These are phyloP conservation scores for Senna siamea DNA, from an alignment of 306 rosid genomes.

Conservation along the genomic window DNA sequence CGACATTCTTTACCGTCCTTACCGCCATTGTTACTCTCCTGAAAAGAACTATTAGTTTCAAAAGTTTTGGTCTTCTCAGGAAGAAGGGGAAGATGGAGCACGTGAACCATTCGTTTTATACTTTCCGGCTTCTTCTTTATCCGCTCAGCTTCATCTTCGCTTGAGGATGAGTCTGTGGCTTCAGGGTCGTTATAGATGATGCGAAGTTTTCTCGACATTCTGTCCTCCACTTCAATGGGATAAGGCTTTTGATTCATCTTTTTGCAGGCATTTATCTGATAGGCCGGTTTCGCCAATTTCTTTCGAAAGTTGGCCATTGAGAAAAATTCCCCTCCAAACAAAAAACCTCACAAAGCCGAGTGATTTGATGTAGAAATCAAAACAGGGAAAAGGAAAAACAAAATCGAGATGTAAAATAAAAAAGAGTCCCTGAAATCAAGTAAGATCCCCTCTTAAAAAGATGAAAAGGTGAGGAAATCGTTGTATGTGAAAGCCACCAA, in stretches of 20 bases:
- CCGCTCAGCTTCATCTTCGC: constrained; percentile 60
- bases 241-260: constrained; percentile 33
- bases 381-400: background rate
- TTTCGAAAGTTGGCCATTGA: constrained; percentile 44
- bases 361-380: background rate
- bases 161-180: constrained; percentile 76
- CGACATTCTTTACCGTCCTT: background rate
- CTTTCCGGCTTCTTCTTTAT: background rate
- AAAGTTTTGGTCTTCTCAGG: background rate
- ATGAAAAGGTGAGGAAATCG: constrained; percentile 57
- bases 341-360: background rate
- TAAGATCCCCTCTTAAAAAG: constrained; percentile 72
- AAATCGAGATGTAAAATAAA: background rate
- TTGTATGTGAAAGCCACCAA: constrained; percentile 67
- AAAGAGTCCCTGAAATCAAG: constrained; percentile 38
- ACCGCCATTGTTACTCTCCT: constrained; percentile 18
- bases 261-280: background rate
- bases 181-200: constrained; percentile 66
- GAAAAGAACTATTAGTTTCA: constrained; percentile 39
- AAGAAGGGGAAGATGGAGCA: constrained; percentile 47
- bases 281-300: constrained; percentile 20
- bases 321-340: background rate
- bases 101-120: constrained; percentile 42
- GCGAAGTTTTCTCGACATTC: constrained; percentile 55
- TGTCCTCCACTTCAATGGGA: constrained; percentile 13